Evolutionary conservation across 495 filamentous ascomycete species (phyloP), one percentile per base, ranked within the genome.

Genomic region (Apodospora peruviana): DNA sequence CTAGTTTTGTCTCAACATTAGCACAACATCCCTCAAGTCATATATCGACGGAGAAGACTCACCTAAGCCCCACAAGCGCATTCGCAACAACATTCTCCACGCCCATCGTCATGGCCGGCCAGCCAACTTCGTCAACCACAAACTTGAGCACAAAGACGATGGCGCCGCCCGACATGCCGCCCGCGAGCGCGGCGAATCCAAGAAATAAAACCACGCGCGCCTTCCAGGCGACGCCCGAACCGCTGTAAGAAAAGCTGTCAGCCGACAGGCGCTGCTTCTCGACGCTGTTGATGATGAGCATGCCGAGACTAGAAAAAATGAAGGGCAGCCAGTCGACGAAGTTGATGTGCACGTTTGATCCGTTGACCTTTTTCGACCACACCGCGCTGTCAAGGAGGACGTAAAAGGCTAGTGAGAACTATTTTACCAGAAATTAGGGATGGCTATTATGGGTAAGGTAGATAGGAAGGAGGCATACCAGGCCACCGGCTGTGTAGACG

Each of bases 381-480:
- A 89, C 81, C 17, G 93, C 85, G 37, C 86, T 82, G 68, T 99
- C 94, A 71, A 99, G 81, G 58, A 96, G 82, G 75, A 88, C 84
- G 83, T 91, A 99, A 80, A 97, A 93, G 37, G 90, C 93, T 52
- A 96, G 81, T 43, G 94, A 91, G 79, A 96, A 97, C 94, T 99
- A 9, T 32, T 40, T 9, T 25, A 3, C 11, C 5, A 10, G 3
- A 44, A 24, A 37, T 22, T 48, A 22, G 9, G 36, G 4, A 9
- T 16, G 22, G 5, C 37, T 12, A 34, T 22, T 21, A 21, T 12
- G 18, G 29, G 50, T 43, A 40, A 24, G 27, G 5, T 18, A 12
- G 21, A 44, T 27, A n/a, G 7, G 36, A n/a, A 23, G 41, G 18
- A 4, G 17, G 73, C 81, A 60, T 80, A 96, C 91, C 69, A 96